A percentile compares a stretch with the other conserved stretches of the same genome.
These are phyloP conservation scores for Pelagophyceae sp. DNA, from an alignment of 352 stramenopile genomes.

Conservation along the genomic window DNA sequence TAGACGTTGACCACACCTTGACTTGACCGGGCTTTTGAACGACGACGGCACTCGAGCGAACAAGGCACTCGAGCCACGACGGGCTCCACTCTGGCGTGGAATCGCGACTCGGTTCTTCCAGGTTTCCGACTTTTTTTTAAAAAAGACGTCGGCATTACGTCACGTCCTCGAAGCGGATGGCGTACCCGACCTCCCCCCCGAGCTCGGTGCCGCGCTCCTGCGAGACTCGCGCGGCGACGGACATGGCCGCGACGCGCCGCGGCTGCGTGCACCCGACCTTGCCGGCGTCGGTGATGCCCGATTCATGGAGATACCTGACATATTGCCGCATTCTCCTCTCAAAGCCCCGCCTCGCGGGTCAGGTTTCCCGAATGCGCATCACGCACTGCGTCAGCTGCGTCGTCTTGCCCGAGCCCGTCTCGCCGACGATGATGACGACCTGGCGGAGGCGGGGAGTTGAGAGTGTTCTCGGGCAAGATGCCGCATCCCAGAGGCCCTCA, in stretches of 20 bases:
- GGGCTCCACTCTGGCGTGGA: conserved; percentile 84
- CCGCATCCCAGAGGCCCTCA: conserved; percentile 5
- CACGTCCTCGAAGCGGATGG: conserved; percentile 85
- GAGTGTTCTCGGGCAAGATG: no score
- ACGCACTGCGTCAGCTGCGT: conserved; percentile 93
- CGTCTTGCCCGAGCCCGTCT: conserved; percentile 94
- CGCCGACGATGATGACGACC: conserved; percentile 93
- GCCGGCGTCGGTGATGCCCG: conserved; percentile 48
- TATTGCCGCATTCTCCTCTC: no score
- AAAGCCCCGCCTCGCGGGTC: conserved; percentile 80
- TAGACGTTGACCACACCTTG: no score
- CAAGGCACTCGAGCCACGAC: no score
- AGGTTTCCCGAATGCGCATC: no score
- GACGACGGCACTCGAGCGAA: no score
- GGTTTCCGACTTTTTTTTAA: neutral
- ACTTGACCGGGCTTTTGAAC: no score
- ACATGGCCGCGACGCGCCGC: conserved; percentile 96
- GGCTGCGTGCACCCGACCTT: conserved; percentile 94
- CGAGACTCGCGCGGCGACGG: conserved; percentile 92
- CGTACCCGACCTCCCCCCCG: conserved; percentile 70
- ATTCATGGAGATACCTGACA: conserved; percentile 57
- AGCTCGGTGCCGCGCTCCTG: conserved; percentile 85
- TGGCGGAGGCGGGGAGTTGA: no score
- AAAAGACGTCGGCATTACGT: no score
- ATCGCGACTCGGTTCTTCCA: neutral